These are phyloP conservation scores for Penicillium ochrochloron DNA, from an alignment of 495 filamentous ascomycete species.

Conservation along the genomic window DNA sequence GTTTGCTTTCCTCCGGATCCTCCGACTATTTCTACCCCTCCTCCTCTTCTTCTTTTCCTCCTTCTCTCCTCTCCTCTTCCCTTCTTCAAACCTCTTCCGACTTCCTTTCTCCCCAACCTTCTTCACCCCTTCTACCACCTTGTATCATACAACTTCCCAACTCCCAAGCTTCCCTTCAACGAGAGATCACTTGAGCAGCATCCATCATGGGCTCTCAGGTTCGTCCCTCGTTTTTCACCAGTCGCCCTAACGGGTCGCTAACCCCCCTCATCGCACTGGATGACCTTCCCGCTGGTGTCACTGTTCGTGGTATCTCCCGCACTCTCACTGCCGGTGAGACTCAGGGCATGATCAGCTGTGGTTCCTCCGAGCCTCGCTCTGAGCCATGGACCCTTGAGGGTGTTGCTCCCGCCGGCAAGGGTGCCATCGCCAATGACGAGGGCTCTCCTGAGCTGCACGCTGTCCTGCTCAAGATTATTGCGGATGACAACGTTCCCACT, in stretches of 20 bases:
- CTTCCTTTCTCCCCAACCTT: background rate
- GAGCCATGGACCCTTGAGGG: constrained; percentile 44
- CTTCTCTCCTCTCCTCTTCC: background rate
- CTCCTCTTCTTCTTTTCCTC: background rate
- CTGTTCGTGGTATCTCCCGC: constrained; percentile 42
- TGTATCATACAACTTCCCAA: constrained; percentile 1
- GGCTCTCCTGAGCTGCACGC: constrained; percentile 23
- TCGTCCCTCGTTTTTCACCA: constrained; percentile 56
- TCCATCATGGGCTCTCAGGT: constrained; percentile 15
- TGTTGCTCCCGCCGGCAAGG: constrained; percentile 9
- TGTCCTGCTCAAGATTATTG: constrained; percentile 29
- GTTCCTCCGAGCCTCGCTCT: constrained; percentile 34
- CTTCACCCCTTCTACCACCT: constrained; percentile 10
- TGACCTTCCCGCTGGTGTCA: constrained; percentile 55
- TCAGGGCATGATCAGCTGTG: constrained; percentile 53
- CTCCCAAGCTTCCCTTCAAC: constrained; percentile 2
- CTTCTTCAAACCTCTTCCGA: background rate
- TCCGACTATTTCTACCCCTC: constrained; percentile 2
- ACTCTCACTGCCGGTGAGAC: constrained; percentile 41
- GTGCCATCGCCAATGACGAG: background rate
- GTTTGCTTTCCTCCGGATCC: background rate
- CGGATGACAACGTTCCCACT: constrained; percentile 20
- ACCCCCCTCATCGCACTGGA: constrained; percentile 70
- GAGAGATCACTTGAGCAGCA: background rate
- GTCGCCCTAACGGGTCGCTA: constrained; percentile 59